Base-by-base conservation (phyloP, 2,329 filamentous ascomycete genomes). In the Cytospora leucostoma region DNA sequence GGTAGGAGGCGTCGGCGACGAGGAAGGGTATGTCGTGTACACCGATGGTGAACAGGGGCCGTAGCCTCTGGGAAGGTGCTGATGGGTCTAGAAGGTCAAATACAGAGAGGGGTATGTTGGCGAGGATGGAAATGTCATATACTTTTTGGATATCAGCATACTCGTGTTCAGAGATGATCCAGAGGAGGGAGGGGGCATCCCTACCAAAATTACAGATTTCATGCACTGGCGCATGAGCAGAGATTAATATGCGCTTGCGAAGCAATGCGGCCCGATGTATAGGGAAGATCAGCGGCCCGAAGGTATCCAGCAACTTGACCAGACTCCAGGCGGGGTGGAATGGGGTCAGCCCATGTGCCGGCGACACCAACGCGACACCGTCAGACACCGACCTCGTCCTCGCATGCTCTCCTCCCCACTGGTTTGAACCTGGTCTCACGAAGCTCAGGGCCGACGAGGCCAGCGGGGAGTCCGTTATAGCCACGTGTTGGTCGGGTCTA, bases 241-340 rank as follows among this genome's bases (percentile, higher is more conserved):
- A 89, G 66, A 99, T 88, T 58, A 99, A 77, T 62, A 99, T 94
- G 63, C 95, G 86, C 77, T 95, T 94, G 62, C 94, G 86, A 66
- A 97, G 78, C 56, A 99, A 78, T 8, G 93, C 92, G 52, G 93
- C 92, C 70, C 95, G 87, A 70, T 97, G 90, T 66, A 99, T 84
- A 12, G 95, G 92, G 72, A 97, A 99, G 57, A 98, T 86, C 62
- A 99, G 81, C 1, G 95, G 95, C 0, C 95, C 95, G 73, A 98
- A 96, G 10, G 84, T 86, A 68, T 95, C 88, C 53, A 98, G 77
- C 67, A 97, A 86, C 38, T 84, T 82, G 12, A 88, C 84, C 67
- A 98, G 82, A 61, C 92, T 95, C 77, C 92, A 88, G 3, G 93
- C 94, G 13, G 95, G 95, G 72, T 99, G 95, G 71, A 89, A 89